These are phyloP conservation scores for Phytophthora parvispora DNA, from an alignment of 352 stramenopile species.

Conservation along the genomic window DNA sequence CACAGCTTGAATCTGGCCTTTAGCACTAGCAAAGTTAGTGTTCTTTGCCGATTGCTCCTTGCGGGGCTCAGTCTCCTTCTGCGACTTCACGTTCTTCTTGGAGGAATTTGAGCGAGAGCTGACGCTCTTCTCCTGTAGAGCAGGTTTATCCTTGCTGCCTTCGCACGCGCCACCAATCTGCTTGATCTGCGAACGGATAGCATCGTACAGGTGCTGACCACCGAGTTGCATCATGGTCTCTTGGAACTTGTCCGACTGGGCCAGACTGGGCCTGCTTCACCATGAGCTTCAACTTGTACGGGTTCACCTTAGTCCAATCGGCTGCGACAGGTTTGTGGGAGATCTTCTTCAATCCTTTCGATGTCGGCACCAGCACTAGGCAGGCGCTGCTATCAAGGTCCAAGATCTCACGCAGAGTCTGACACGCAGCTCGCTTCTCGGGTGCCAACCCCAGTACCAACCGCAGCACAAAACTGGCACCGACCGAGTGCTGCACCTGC, in stretches of 20 bases:
- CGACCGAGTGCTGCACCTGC: conserved; percentile 12
- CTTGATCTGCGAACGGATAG: conserved; percentile 19
- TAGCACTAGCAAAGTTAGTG: neutral
- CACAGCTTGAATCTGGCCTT: neutral
- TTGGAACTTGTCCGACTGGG: conserved; percentile 31
- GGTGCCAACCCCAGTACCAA: conserved; percentile 23
- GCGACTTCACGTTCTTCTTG: neutral
- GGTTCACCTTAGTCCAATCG: conserved; percentile 9
- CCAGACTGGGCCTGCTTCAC: conserved; percentile 19
- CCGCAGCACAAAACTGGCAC: conserved; percentile 11
- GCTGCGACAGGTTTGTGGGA: neutral
- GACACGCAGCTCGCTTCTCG: conserved; percentile 23
- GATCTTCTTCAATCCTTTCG: conserved; percentile 1
- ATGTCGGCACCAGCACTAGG: conserved; percentile 5
- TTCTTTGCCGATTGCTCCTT: conserved; percentile 12
- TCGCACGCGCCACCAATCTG: conserved; percentile 21
- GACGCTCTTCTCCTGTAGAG: conserved; percentile 20
- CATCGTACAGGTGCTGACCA: conserved; percentile 24
- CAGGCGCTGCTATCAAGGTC: neutral
- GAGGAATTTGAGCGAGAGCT: neutral
- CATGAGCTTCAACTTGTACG: conserved; percentile 15
- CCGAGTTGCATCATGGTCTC: conserved; percentile 27
- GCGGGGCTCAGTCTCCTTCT: conserved; percentile 1
- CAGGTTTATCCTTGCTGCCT: conserved; percentile 12
- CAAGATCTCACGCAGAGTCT: conserved; percentile 22